These are phyloP conservation scores for Hymenoscyphus albidus DNA, from an alignment of 2,329 filamentous ascomycete species.

Conservation along the genomic window DNA sequence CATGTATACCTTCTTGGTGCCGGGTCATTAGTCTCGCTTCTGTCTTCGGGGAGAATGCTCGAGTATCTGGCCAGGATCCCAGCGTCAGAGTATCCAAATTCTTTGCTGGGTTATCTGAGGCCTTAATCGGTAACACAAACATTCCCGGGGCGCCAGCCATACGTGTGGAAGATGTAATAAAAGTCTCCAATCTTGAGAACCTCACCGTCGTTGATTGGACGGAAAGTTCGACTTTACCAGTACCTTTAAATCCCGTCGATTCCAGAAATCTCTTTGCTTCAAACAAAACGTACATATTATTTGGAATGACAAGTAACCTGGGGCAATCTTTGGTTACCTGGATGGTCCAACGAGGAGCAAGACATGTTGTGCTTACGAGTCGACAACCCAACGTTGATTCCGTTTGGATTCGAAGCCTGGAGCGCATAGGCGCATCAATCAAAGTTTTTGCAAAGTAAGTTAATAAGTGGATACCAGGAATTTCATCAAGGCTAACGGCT, in stretches of 20 bases:
- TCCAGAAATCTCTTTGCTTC: conserved; percentile 11
- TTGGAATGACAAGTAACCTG: conserved; percentile 29
- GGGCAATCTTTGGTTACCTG: conserved; percentile 39
- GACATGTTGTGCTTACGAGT: conserved; percentile 38
- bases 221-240: conserved; percentile 24
- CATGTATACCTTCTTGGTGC: background rate
- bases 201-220: conserved; percentile 14
- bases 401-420: background rate
- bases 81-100: background rate
- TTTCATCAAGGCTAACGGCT: background rate
- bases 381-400: conserved; percentile 34
- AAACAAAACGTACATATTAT: conserved; percentile 33
- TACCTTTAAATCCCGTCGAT: background rate
- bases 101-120: background rate
- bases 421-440: background rate
- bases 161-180: background rate
- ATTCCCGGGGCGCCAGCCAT: background rate
- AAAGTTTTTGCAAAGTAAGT: conserved; percentile 3
- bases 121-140: background rate
- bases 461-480: background rate
- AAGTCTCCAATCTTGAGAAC: background rate
- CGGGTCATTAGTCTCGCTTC: background rate
- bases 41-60: background rate
- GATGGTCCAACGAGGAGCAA: conserved; percentile 39
- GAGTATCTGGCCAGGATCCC: background rate